Conservation (phyloP, 768 basidiomycete species). For the Pisolithus albus region DNA sequence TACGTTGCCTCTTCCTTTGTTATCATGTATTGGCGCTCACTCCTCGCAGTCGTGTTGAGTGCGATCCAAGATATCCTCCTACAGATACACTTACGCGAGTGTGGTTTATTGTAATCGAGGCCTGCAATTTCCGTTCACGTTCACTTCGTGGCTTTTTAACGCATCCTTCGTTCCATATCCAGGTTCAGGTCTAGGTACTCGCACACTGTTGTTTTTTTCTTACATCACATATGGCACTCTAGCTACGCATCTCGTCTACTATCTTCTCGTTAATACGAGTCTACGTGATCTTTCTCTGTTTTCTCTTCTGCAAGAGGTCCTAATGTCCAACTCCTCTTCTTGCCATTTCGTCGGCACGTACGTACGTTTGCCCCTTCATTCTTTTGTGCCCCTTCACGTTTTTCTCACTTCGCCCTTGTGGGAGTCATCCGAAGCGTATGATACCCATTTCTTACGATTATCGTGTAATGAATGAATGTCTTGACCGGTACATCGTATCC, state of each 20-base stretch:
- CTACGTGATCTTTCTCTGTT: background rate
- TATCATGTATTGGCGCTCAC: background rate
- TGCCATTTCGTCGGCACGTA: background rate
- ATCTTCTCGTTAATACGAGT: slow-evolving; percentile 8
- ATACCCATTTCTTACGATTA: slow-evolving; percentile 16
- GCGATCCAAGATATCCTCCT: slow-evolving; percentile 87
- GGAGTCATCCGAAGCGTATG: slow-evolving; percentile 7
- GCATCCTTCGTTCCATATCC: slow-evolving; percentile 13
- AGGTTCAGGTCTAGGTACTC: slow-evolving; percentile 15
- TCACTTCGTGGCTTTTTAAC: slow-evolving; percentile 11
- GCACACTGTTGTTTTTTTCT: slow-evolving; percentile 8
- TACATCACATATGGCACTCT: slow-evolving; percentile 16
- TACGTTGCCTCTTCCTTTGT: slow-evolving; percentile 28
- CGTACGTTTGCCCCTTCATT: background rate
- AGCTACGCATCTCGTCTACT: slow-evolving; percentile 17
- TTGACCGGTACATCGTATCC: slow-evolving; percentile 5
- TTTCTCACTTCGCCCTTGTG: background rate
- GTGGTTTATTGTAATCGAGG: slow-evolving; percentile 55
- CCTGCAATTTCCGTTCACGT: background rate
- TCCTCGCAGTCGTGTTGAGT: slow-evolving; percentile 60
- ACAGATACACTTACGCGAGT: slow-evolving; percentile 80
- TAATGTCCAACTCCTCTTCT: background rate
- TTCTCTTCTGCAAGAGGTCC: background rate
- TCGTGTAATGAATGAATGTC: slow-evolving; percentile 14
- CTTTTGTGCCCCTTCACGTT: slow-evolving; percentile 3